Evolutionary conservation across 345 rosid genomes (phyloP), one percentile per base, ranked within the genome.

Genomic region (Punica granatum): DNA sequence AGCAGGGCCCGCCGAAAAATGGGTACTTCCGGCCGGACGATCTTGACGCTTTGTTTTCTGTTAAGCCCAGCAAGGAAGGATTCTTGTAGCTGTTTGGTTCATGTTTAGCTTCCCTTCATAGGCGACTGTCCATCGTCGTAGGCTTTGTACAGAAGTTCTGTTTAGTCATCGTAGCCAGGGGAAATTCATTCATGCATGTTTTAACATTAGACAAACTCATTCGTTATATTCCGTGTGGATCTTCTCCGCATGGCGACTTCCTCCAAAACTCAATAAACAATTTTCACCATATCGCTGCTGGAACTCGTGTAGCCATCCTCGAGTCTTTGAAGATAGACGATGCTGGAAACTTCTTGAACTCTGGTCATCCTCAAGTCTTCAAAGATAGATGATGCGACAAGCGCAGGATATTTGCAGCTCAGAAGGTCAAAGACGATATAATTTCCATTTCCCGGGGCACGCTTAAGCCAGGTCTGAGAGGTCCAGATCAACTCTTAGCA

Each of bases 1-100:
- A 56, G 58, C 74, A 80, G 53, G 87, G 76, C 26, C 87, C 87
- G 12, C 92, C 94, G 19, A 75, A 74, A 77, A 78, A 81, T 41
- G 90, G 90, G 15, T 90, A 76, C 69, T 88, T 90, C 54, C 88
- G 78, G 64, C 84, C 94, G 51, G 92, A 90, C 34, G 94, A 88
- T 78, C 84, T 90, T 16, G 97, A 88, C 23, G 56, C 73, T 67
- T 66, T 90, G 65, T 83, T 88, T 66, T 67, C 81, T 15, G 39
- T 70, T 68, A 68, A 68, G 19, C 72, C 78, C 30, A 77, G 78
- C 46, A 72, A 78, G 34, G 76, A 72, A 77, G 63, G n/a, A n/a
- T n/a, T n/a, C n/a, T n/a, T n/a, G n/a, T n/a, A 60, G 9, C 13
- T 35, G 36, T 30, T 30, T 6, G 6, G 7, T 14, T 31, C 36